Evolutionary conservation across 331 rosid genomes (phyloP), one percentile per base, ranked within the genome.

Genomic region (Rhamnella rubrinervis): DNA sequence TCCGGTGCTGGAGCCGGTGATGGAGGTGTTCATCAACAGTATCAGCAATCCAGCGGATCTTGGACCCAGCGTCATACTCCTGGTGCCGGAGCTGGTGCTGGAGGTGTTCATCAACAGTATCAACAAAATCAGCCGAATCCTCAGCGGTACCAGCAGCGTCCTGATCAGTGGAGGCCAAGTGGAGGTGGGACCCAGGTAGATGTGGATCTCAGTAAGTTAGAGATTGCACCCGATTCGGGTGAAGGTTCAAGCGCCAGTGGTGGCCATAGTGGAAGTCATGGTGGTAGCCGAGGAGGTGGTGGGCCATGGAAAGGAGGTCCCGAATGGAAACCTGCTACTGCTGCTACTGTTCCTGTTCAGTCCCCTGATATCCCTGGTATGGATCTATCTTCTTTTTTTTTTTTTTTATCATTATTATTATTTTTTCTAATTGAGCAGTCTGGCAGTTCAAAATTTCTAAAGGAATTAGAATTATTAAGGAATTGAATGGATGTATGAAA

Each of bases 221-320:
- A 41, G 35, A 14, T 5, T 15, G 6, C 7, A 25, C 31, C 46
- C 39, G 28, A 18, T 37, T 7, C 67, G 0, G 39, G n/a, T 31
- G 75, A 50, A 13, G 55, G 53, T 6, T 50, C 55, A 28, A 53
- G 62, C 17, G 49, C 72, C 6, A 40, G 18, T 25, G 20, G 57
- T 72, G 38, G 47, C 15, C 26, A 47, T 1, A 19, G 75, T 4
- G 69, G 75, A 14, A 52, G 41, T 44, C 26, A 47, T 1, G 25
- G 75, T 4, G 69, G 75, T 8, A 52, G 41, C 28, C 47, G 60
- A 59, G 25, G 71, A 39, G 78, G 70, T 1, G 41, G 77, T 13
- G 77, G 59, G 0, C 35, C 67, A 17, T 28, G 28, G 59, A 14
- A 63, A 53, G 65, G 59, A 57, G 15, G 19, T 47, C 23, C 55